phyloP scores from a whole-genome alignment of 306 rosid species.

The Pterocarpus santalinus region DNA sequence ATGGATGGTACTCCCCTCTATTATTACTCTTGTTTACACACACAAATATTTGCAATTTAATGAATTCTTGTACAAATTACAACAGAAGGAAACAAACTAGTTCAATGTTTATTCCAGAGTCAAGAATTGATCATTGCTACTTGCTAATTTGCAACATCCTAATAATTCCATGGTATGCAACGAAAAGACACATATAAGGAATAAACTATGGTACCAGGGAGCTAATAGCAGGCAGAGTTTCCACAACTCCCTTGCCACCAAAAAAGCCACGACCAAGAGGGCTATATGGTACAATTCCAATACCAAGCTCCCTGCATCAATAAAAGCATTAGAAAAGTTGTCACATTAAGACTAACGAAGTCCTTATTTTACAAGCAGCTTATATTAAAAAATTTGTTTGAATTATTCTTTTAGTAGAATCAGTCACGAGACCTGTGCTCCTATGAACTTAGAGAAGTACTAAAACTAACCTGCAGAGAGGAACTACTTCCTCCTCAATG shows the following conservation, averaged over 20 bases:
- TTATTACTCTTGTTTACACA: no score
- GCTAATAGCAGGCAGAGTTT: conserved; percentile 54
- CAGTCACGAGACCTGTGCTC: no score
- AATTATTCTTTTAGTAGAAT: no score
- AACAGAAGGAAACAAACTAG: background rate
- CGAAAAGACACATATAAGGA: no score
- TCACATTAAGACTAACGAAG: no score
- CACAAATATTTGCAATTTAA: no score
- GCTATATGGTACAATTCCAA: conserved; percentile 82
- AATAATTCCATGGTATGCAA: no score
- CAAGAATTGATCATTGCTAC: background rate
- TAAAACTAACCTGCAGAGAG: conserved; percentile 69
- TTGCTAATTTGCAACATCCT: background rate
- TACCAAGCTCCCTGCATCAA: conserved; percentile 61
- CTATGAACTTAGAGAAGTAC: background rate
- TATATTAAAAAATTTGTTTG: no score
- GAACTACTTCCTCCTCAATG: conserved; percentile 74
- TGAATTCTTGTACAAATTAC: no score
- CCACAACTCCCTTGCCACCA: conserved; percentile 73
- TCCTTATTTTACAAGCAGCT: no score
- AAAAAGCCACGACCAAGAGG: conserved; percentile 87
- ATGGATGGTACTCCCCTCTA: no score
- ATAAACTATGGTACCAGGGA: conserved; percentile 44
- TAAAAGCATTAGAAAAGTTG: background rate
- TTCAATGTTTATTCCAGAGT: no score